Evolutionary conservation across 371 early-diverging fungal species (phyloP), one percentile per base, ranked within the genome.

Genomic region (Actinomucor elegans): DNA sequence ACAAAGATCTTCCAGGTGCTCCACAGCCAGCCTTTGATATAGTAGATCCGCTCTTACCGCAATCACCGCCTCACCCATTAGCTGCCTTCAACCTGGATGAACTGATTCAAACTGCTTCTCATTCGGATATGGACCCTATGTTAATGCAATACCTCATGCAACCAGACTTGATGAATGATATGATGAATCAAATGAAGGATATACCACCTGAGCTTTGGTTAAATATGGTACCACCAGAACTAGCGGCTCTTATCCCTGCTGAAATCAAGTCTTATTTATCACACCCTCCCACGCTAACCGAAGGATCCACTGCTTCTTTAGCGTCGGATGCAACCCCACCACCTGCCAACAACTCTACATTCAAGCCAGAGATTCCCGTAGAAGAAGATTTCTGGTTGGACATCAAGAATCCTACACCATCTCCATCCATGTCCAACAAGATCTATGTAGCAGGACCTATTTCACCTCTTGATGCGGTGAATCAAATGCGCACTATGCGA

Each of bases 381-480:
- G 52, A 59, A 44, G 36, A 34, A 11, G 59, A 53, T 33, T 60
- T 60, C 24, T 54, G 55, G 54, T 24, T 42, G 15, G 44, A 48
- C 32, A 55, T 48, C 3, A 48, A 55, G 15, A 31, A 55, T 11
- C 17, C 55, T 2, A 7, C 28, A 18, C 11, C 11, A 5, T 20
- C 48, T 17, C 20, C 43, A 4, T 27, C 15, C 9, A 24, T 41
- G n/a, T 32, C 33, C 4, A 27, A 59, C 31, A 60, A 60, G 20
- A 20, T 53, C 2, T 60, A 60, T 33, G 54, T 60, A 11, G 44
- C 42, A 14, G 60, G 60, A 2, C 57, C 57, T 33, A 47, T 62
- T 11, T 31, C 52, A 5, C 57, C 63, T 21, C 27, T 62, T n/a
- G 63, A 62, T 24, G 63, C 63, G 10, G 52, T 62, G 0, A 42